Percentiles rank a stretch among this genome's conserved stretches.
Conservation (phyloP, 2,329 filamentous ascomycete species). For the Phyllosticta paracitricarpa region DNA sequence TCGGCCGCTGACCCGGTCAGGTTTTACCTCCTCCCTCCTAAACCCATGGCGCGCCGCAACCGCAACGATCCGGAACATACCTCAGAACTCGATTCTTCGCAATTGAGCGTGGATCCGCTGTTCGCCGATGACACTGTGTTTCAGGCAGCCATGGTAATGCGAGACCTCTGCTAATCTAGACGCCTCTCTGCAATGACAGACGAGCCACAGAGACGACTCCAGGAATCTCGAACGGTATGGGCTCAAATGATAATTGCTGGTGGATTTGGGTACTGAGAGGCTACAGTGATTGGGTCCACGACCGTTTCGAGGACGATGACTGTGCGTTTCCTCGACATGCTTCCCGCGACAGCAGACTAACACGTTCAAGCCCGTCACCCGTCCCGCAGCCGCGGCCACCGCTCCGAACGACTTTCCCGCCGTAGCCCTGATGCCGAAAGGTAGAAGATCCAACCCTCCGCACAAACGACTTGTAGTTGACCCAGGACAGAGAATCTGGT, state of each 20-base stretch:
- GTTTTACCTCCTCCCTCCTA: conserved; percentile 24
- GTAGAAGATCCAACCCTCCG: background rate
- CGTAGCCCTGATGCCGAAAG: conserved; percentile 7
- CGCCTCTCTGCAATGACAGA: conserved; percentile 21
- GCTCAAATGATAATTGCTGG: conserved; percentile 16
- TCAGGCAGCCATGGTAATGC: conserved; percentile 14
- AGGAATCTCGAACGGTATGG: conserved; percentile 60
- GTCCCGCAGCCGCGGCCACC: conserved; percentile 11
- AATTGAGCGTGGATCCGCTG: conserved; percentile 10
- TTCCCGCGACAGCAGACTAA: conserved; percentile 15
- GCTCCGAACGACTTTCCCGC: conserved; percentile 19
- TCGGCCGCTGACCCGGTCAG: conserved; percentile 7
- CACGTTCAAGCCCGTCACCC: conserved; percentile 13
- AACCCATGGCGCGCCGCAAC: conserved; percentile 14
- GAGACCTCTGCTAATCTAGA: conserved; percentile 27
- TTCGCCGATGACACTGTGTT: conserved; percentile 24
- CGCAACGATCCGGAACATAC: conserved; percentile 5
- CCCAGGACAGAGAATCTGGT: conserved; percentile 43
- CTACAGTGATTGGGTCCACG: conserved; percentile 82
- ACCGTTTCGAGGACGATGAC: conserved; percentile 67
- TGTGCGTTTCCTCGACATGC: conserved; percentile 7
- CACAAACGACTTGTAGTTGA: background rate
- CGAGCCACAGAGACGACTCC: conserved; percentile 40
- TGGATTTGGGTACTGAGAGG: conserved; percentile 14
- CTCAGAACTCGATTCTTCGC: conserved; percentile 11